Base-by-base conservation (phyloP, 179 eudicot genomes). In the Sideroxylon spinosum region DNA sequence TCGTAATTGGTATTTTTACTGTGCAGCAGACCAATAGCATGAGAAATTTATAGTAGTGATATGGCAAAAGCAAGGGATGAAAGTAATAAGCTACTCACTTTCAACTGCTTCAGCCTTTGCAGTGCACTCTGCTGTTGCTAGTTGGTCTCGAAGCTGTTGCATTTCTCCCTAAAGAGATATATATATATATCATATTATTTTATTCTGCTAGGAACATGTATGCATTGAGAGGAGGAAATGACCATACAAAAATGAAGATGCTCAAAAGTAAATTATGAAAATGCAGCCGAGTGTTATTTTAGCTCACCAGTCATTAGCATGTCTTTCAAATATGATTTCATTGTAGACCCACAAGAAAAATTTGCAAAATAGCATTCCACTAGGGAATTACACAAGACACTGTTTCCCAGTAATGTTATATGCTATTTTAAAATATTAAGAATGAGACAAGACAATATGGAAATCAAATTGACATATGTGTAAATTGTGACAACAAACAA, bases 1-100 rank as follows among this genome's bases (percentile, higher is more conserved):
- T 56, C 97, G 90, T 76, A 91, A 74, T 57, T 85, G 97, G 81
- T 86, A 93, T 68, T 93, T 93, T 76, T 90, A 95, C 97, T 93
- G 78, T 65, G 28, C 37, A 70, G 78, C 55, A n/a, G 11, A 14
- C 49, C 63, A 19, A 20, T n/a, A 20, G 52, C 61, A 46, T 46
- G 68, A 53, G 61, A 78, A 71, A 72, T 81, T 26, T 62, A 16
- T 63, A 68, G 52, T 20, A 56, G 11, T n/a, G n/a, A 80, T 69
- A 73, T 16, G 52, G 55, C 16, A 53, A 52, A 68, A 61, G 46
- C 50, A 71, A 22, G 2, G 63, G 37, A 82, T 3, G 37, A 29
- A 75, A 75, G 63, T 6, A 14, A 23, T 32, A 9, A 78, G 25
- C 59, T 78, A 69, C 85, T 78, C 80, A 91, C 97, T 78, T 91